A percentile compares a stretch with the other conserved stretches of the same genome.
Conservation (phyloP, 148 eudicot species). For the Rhododendron molle region DNA sequence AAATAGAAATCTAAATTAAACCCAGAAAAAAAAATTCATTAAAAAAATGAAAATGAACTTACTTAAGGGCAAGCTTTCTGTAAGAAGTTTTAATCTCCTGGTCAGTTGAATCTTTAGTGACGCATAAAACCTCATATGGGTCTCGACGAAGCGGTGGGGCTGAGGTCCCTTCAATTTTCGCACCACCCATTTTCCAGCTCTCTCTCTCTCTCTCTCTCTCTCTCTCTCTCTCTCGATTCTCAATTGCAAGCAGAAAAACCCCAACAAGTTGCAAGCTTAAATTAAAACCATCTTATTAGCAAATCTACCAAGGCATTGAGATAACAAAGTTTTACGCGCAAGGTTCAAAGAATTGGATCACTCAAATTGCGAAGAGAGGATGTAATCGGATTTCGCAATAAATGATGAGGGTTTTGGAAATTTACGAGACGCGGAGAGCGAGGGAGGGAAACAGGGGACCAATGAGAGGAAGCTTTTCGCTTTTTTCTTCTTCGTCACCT, state of each 20-base stretch:
- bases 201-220: constrained; percentile 5
- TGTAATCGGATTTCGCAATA: not conserved
- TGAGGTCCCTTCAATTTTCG: constrained; percentile 47
- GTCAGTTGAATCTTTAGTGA: constrained; percentile 71
- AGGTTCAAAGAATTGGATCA: constrained; percentile 19
- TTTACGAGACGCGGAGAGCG: constrained; percentile 2
- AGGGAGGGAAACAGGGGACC: not conserved
- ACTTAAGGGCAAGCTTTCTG: constrained; percentile 96
- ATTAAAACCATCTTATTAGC: not conserved
- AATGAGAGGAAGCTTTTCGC: not conserved
- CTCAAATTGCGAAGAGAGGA: not conserved
- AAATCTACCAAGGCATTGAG: not conserved
- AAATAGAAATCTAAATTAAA: not conserved
- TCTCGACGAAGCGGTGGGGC: constrained; percentile 56
- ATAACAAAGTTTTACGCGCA: not conserved
- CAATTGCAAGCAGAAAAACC: constrained; percentile 13
- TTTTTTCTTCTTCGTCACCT: not conserved
- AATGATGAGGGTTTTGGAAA: not conserved
- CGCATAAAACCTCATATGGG: constrained; percentile 83
- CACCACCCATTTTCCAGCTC: constrained; percentile 24
- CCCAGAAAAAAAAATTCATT: not conserved
- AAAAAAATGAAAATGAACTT: constrained; percentile 4
- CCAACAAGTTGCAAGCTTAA: not conserved
- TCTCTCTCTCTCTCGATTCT: constrained; percentile 5
- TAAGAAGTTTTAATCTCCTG: constrained; percentile 93